These are phyloP conservation scores for Ophiostoma sp. DNA, from an alignment of 2,329 filamentous ascomycete genomes.

Conservation along the genomic window DNA sequence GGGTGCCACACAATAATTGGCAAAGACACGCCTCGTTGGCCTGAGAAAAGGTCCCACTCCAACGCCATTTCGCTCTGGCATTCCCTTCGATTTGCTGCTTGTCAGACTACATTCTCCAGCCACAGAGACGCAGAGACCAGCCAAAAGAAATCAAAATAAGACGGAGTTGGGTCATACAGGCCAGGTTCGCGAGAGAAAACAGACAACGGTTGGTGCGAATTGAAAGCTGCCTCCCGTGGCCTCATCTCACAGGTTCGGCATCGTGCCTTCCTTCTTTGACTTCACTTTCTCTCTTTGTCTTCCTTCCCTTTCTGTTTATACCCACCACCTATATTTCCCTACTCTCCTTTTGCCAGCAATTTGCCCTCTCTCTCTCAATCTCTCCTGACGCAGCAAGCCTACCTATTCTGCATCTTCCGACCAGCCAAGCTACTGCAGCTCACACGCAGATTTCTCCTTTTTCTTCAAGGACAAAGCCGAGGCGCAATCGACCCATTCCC, in stretches of 20 bases:
- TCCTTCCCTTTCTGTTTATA: background rate
- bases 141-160: conserved; percentile 13
- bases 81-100: conserved; percentile 11
- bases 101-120: conserved; percentile 21
- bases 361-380: background rate
- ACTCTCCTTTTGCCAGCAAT: background rate
- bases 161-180: conserved; percentile 5
- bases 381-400: background rate
- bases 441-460: background rate
- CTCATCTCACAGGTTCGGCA: conserved; percentile 1
- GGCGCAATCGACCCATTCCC: background rate
- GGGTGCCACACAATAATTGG: conserved; percentile 26
- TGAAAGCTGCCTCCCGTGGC: background rate
- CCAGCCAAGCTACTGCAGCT: background rate
- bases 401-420: background rate
- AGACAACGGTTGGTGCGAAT: conserved; percentile 2
- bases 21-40: conserved; percentile 12
- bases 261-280: conserved; percentile 18
- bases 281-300: background rate
- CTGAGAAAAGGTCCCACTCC: conserved; percentile 22
- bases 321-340: background rate
- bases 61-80: conserved; percentile 5
- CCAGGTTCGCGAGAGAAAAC: conserved; percentile 8
- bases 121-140: background rate
- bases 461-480: conserved; percentile 1